phyloP scores from a whole-genome alignment of 805 yeast species.

The Wickerhamomyces canadensis region DNA sequence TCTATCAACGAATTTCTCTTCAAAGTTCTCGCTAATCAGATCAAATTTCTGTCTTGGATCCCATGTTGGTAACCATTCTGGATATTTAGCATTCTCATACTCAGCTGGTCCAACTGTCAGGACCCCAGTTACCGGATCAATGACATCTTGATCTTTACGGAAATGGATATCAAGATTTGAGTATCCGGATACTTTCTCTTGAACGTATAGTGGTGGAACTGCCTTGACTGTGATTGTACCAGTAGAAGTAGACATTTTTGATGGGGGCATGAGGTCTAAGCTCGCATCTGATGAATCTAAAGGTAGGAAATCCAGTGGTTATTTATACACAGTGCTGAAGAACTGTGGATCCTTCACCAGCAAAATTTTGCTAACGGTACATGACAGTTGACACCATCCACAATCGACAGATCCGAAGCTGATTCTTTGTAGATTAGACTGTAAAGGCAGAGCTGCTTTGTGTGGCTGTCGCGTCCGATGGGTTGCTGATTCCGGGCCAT shows the following conservation, averaged over 20 bases:
- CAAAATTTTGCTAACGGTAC: too few relatives aligned
- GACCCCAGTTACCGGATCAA: conserved; percentile 40
- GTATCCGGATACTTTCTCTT: conserved; percentile 9
- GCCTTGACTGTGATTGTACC: conserved; percentile 11
- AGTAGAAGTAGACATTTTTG: conserved; percentile 7
- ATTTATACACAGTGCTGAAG: background rate
- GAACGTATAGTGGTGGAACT: background rate
- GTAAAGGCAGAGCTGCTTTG: too few relatives aligned
- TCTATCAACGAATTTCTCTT: conserved; percentile 44
- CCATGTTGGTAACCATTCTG: conserved; percentile 66
- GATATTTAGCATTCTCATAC: conserved; percentile 33
- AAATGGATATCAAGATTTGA: conserved; percentile 37
- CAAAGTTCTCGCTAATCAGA: conserved; percentile 47
- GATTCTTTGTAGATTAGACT: background rate
- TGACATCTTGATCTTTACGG: conserved; percentile 44
- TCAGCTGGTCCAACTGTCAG: conserved; percentile 38
- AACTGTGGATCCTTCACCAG: background rate
- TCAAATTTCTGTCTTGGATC: conserved; percentile 50
- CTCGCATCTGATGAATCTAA: too few relatives aligned
- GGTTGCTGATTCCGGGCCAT: too few relatives aligned
- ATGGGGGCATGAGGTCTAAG: too few relatives aligned
- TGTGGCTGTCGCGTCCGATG: too few relatives aligned
- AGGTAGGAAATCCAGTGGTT: background rate
- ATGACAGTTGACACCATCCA: too few relatives aligned
- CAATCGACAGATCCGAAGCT: background rate